These are phyloP conservation scores for Neocatenulostroma microsporum DNA, from an alignment of 2,329 filamentous ascomycete genomes.

Conservation along the genomic window DNA sequence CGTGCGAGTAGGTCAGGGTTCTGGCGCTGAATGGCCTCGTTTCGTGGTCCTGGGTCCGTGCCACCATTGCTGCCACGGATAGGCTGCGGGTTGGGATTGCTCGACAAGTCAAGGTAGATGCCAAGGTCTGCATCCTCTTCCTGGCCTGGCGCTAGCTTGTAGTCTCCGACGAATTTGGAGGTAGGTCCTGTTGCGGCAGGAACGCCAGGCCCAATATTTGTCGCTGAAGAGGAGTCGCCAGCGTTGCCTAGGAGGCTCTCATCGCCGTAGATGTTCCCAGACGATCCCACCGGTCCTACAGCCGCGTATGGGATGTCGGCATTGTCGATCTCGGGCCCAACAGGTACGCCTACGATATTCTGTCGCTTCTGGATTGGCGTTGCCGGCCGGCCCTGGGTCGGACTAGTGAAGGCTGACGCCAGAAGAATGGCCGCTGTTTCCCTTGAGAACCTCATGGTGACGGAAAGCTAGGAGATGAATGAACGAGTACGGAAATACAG, in stretches of 20 bases:
- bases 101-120: conserved; percentile 32
- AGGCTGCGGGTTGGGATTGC: conserved; percentile 35
- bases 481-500: no score
- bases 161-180: conserved; percentile 16
- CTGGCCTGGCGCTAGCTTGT: conserved; percentile 31
- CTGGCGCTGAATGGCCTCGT: conserved; percentile 30
- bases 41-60: conserved; percentile 33
- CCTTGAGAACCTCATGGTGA: no score
- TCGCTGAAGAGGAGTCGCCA: not conserved
- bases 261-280: not conserved
- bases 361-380: not conserved
- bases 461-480: no score
- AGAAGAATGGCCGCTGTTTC: no score
- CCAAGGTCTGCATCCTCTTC: conserved; percentile 31
- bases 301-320: not conserved
- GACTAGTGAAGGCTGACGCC: no score
- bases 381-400: no score
- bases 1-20: conserved; percentile 35
- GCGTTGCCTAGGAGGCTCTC: not conserved
- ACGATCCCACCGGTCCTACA: not conserved
- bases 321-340: conserved; percentile 3
- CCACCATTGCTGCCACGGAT: conserved; percentile 31
- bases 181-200: not conserved
- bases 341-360: not conserved
- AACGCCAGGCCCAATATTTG: not conserved